Conservation (phyloP, 371 early-diverging fungal genomes). For the Umbelopsis sp. region DNA sequence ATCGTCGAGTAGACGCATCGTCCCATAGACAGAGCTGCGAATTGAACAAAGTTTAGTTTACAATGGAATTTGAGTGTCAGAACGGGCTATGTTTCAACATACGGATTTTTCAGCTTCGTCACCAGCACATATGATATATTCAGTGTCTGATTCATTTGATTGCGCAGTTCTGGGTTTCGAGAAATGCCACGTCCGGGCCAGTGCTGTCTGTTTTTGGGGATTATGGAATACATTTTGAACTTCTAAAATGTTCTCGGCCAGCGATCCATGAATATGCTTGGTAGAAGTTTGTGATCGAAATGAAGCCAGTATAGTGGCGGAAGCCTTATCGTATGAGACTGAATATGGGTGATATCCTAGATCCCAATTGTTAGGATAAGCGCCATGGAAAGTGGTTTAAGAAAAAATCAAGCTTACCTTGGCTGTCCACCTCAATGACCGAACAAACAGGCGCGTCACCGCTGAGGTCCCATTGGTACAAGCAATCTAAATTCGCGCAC, state of each 20-base stretch:
- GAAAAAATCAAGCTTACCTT: neutral
- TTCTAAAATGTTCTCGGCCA: slow-evolving; percentile 2
- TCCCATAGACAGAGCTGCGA: neutral
- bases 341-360: slow-evolving; percentile 6
- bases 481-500: slow-evolving; percentile 12
- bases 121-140: slow-evolving; percentile 5
- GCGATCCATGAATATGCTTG: neutral
- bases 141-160: neutral
- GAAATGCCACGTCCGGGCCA: slow-evolving; percentile 4
- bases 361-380: neutral
- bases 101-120: slow-evolving; percentile 8
- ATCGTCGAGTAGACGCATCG: neutral
- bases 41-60: neutral
- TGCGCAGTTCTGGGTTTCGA: neutral
- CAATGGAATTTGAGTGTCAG: neutral
- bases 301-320: slow-evolving; percentile 3
- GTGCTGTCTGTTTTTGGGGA: neutral
- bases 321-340: slow-evolving; percentile 1
- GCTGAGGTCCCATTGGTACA: neutral
- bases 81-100: neutral
- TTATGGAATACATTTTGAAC: neutral
- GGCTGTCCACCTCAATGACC: neutral
- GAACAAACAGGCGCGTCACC: neutral
- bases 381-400: neutral
- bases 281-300: slow-evolving; percentile 1